Base-by-base conservation (phyloP, 129 eudicot species). In the Lactuca sativa region DNA sequence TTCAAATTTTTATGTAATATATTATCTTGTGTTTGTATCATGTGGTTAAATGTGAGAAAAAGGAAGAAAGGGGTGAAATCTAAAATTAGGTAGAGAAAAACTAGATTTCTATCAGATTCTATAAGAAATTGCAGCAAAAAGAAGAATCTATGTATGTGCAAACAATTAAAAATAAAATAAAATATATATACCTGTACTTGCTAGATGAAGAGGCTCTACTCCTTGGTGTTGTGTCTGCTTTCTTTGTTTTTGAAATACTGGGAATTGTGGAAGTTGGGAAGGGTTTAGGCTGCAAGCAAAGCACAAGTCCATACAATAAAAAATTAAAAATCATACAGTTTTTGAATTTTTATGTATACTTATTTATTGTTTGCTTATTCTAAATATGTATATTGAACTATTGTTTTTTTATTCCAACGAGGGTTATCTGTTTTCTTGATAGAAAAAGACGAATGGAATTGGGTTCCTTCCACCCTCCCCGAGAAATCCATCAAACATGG, bases 131-230 rank as follows among this genome's bases (percentile, higher is more conserved):
- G 49, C 12, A 43, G 49, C 49, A 43, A 43, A 43, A 0, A 43
- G 10, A 43, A 16, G n/a, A 17, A 25, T 0, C 30, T 25, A 1
- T 25, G 30, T 25, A 0, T 25, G 30, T 25, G 30, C 30, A 25
- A 25, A 25, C 30, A 6, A 74, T 5, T 40, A 2, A 14, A 32
- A 43, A 66, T 57, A 14, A 9, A 65, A 53, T 36, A 31, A 48
- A 73, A 21, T 14, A 10, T 72, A 65, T 72, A 69, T 81, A 92
- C 98, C 85, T 79, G 51, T 72, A 77, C 78, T 76, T 84, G 86
- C 71, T 83, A 82, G 95, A 88, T 53, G 96, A 80, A 25, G 95
- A 85, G 67, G 86, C 92, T 82, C 80, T 83, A 80, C 72, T 90
- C 75, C 76, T 83, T 40, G 95, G 83, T 63, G 76, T 70, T 51